Evolutionary conservation across 805 yeast genomes (phyloP).

Genomic region (Clavispora fructus): DNA sequence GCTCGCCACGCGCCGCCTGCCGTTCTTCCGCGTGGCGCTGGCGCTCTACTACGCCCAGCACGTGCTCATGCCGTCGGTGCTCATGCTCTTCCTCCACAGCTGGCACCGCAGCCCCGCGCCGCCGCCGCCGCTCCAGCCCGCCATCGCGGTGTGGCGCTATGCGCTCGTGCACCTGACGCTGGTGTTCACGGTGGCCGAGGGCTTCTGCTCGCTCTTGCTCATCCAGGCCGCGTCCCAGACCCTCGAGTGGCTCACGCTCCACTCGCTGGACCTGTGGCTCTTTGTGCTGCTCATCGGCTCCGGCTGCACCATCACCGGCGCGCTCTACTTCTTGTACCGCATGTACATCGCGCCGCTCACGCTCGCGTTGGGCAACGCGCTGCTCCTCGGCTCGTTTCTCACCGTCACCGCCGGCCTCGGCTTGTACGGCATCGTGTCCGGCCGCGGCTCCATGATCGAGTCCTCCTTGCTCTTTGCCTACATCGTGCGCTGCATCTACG

Average conservation of each 20-base stretch:
- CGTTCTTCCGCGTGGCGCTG: slow-evolving; percentile 41
- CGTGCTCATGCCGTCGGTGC: slow-evolving; percentile 71
- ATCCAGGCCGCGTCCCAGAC: slow-evolving; percentile 90
- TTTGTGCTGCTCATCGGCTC: slow-evolving; percentile 66
- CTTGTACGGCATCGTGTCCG: slow-evolving; percentile 75
- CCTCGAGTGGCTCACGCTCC: slow-evolving; percentile 57
- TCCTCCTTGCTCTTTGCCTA: slow-evolving; percentile 82
- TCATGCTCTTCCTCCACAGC: slow-evolving; percentile 49
- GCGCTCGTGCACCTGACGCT: slow-evolving; percentile 80
- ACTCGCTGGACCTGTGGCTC: slow-evolving; percentile 72
- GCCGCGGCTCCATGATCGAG: slow-evolving; percentile 87
- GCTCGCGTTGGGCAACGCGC: slow-evolving; percentile 68
- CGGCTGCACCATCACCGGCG: slow-evolving; percentile 69
- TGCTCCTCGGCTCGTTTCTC: slow-evolving; percentile 79
- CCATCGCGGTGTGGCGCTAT: slow-evolving; percentile 63
- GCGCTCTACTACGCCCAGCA: slow-evolving; percentile 76
- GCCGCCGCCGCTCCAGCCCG: slow-evolving; percentile 1
- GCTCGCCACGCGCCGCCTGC: slow-evolving; percentile 41
- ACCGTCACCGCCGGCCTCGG: slow-evolving; percentile 73
- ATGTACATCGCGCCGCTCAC: slow-evolving; percentile 75
- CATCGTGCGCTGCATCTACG: slow-evolving; percentile 88
- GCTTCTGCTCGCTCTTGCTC: slow-evolving; percentile 85
- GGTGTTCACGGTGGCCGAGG: slow-evolving; percentile 82
- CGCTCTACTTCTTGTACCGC: slow-evolving; percentile 73
- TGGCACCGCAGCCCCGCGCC: slow-evolving; percentile 12